Base-by-base conservation (phyloP, 2,329 filamentous ascomycete species). In the Stagonosporopsis cucurbitacearum region DNA sequence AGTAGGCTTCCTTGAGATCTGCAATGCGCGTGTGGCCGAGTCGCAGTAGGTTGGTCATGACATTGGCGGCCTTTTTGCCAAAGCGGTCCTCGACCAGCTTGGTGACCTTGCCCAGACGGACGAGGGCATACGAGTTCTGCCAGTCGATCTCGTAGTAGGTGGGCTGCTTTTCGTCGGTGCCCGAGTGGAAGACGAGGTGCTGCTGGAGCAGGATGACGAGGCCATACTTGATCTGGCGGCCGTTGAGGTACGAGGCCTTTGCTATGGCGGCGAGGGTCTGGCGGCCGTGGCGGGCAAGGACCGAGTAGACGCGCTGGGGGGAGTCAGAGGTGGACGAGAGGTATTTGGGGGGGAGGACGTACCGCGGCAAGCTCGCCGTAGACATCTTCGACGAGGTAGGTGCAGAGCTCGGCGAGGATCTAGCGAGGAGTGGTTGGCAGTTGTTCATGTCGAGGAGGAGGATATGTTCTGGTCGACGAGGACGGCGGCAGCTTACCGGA, bases 341-440 rank as follows among this genome's bases (percentile, higher is more conserved):
- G 19, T 22, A 35, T 35, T 2, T 3, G 30, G 30, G 30, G 28
- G 6, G 30, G 12, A 6, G 30, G 12, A 63, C 63, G 35, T 89
- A 97, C 94, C 74, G 92, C 91, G 60, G 92, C 92, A 56, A 98
- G 86, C 79, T 96, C 91, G 72, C 95, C 95, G 76, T 95, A 94
- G 57, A 91, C 84, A 74, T 97, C 92, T 73, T 92, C 88, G 62
- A 98, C 88, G 61, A 97, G 84, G 74, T 96, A 87, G 80, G 88
- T 86, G 81, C 92, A 96, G 72, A 98, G 90, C 85, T 97, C 91
- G 71, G 89, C 87, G 65, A 90, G 79, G 78, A 87, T 81, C 91
- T 94, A 90, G 84, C 53, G 41, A 6, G 64, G 17, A 64, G 72
- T 87, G 83, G 60, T 73, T 87, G 83, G 60, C 58, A 57, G 54